Base-by-base conservation (phyloP, 495 filamentous ascomycete species). In the Xylaria cubensis region DNA sequence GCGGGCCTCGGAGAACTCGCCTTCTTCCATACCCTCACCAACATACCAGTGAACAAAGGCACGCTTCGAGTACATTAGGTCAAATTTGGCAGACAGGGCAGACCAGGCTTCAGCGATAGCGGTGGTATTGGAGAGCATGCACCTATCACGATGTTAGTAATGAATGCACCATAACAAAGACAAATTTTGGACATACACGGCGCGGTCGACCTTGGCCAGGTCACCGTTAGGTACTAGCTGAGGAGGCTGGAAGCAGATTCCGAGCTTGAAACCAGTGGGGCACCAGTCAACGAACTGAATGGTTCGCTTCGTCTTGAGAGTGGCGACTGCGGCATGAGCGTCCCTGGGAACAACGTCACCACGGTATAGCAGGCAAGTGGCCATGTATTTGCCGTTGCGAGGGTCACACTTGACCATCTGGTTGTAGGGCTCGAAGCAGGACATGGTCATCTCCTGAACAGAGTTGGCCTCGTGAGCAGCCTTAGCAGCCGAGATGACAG, bases 321-420 rank as follows among this genome's bases (percentile, higher is more conserved):
- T 92, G 61, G 94, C 94, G 55, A 99, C 94, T 61, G 96, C 97
- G 70, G 83, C 87, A 84, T 97, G 92, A 76, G 93, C 93, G 77
- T 99, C 97, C 83, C 96, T 97, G 81, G 96, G 94, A 51, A 98
- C 93, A 75, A 98, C 96, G 80, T 98, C 96, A 82, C 96, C 96
- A 81, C 96, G 96, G 90, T 99, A 99, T 79, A 99, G 88, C 81
- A 99, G 84, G 83, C 94, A 97, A 73, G 95, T 97, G 72, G 96
- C 96, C 96, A 99, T 99, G 89, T 98, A 99, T 89, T 98, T 98
- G 82, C 96, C 96, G 82, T 97, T 95, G 80, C 94, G 93, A 73
- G 96, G 97, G 82, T 99, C 95, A 84, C 96, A 99, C 89, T 97
- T 97, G 80, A 99, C 96, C 96, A 98, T 98, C 90, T 98, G 96